Base-by-base conservation (phyloP, 129 eudicot genomes). In the Daucus carota region DNA sequence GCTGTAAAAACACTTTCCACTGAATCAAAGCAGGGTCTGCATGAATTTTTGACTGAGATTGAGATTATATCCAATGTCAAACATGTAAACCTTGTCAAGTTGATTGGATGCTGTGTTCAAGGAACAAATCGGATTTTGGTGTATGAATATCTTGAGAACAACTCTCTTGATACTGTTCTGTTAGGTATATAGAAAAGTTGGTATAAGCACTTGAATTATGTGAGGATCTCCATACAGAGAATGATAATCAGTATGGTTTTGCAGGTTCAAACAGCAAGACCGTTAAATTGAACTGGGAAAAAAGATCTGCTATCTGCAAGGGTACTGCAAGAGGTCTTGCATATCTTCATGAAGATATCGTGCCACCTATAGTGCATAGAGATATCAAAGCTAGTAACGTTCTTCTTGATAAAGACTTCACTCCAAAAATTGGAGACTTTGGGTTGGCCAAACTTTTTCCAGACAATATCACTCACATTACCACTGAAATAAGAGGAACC, bases 401-500 rank as follows among this genome's bases (percentile, higher is more conserved):
- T 77, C 95, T 93, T 79, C 84, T 93, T 50, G 96, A 90, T 80
- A 81, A 81, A 74, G 85, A 91, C 72, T 94, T 86, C 63, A 71
- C 26, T 11, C 96, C 98, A 66, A 94, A 94, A 87, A 91, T 94
- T 67, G 98, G 98, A 83, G 98, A 94, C 79, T 94, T 94, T 79
- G 98, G 98, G 59, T 82, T 94, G 88, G 98, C 98, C 63, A 94
- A 91, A 79, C 98, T 94, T 72, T 94, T 94, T 48, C 98, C 98
- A 3, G 98, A 94, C 72, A 83, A 84, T 75, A 89, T 94, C 43
- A 94, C 99, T 74, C 99, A 94, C 87, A 91, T 94, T 31, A 94
- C 89, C 90, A 94, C 99, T 8, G 78, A 88, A 77, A 79, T 94
- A 54, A 92, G 96, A 72, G 99, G 99, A 80, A 94, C 99, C 46